Conservation (phyloP, 2,329 filamentous ascomycete species). For the Beauveria brongniartii region DNA sequence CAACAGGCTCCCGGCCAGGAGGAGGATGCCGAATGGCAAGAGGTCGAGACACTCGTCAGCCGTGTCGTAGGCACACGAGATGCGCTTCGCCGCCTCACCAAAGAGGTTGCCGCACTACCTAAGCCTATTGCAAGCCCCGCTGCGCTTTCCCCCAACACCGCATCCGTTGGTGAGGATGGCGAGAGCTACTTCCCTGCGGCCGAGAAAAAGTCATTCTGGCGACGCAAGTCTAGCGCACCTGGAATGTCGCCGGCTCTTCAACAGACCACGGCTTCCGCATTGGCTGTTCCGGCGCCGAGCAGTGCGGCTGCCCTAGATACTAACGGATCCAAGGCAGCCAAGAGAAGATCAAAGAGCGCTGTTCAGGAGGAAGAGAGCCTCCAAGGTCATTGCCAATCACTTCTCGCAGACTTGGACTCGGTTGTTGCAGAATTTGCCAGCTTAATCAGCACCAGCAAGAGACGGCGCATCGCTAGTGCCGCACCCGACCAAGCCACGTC, state of each 20-base stretch:
- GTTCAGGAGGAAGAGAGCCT: conserved; percentile 55
- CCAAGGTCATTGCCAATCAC: conserved; percentile 72
- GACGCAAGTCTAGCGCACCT: conserved; percentile 64
- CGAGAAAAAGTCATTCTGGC: conserved; percentile 81
- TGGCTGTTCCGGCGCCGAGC: conserved; percentile 36
- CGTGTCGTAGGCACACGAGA: conserved; percentile 82
- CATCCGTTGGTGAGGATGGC: conserved; percentile 40
- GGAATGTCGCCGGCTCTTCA: conserved; percentile 34
- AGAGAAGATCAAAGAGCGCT: conserved; percentile 28
- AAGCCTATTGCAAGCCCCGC: conserved; percentile 20
- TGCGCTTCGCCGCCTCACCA: conserved; percentile 76
- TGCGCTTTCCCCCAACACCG: conserved; percentile 34
- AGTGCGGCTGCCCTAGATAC: conserved; percentile 23
- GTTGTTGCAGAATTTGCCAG: conserved; percentile 76
- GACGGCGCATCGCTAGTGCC: conserved; percentile 55
- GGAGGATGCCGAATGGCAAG: conserved; percentile 79
- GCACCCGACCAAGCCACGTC: conserved; percentile 36
- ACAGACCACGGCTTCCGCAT: conserved; percentile 28
- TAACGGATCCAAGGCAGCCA: conserved; percentile 25
- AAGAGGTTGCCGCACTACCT: conserved; percentile 60
- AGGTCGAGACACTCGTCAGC: conserved; percentile 77
- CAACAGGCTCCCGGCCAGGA: conserved; percentile 28
- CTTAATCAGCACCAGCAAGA: conserved; percentile 71
- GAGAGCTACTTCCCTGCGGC: conserved; percentile 46
- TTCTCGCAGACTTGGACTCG: conserved; percentile 77